Base-by-base conservation (phyloP, 129 eudicot species). In the Helichrysum umbraculigerum region DNA sequence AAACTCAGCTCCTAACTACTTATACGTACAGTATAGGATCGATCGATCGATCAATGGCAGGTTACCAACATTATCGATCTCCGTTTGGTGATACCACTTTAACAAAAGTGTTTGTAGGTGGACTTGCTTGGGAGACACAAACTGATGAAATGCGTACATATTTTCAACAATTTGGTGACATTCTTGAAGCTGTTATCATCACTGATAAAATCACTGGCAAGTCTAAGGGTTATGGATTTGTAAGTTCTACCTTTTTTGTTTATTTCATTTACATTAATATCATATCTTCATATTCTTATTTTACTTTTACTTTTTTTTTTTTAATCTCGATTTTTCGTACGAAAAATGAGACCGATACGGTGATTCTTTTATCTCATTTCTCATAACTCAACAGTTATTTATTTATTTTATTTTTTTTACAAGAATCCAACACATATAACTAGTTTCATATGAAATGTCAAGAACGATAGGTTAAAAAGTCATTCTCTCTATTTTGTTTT, bases 121-220 rank as follows among this genome's bases (percentile, higher is more conserved):
- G 98, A 4, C 84, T 94, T 12, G 98, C 98, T 59, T 94, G 98
- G 98, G 98, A 94, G 84, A 91, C 98, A 33, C 98, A 91, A 1
- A 84, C 93, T 0, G 90, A 94, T 73, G 89, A 85, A 67, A 84
- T 94, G 97, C 90, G 88, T 0, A 72, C 62, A 30, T 91, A 94
- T 78, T 94, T 91, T 51, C 79, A 89, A 74, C 97, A 94, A 57
- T 94, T 91, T 58, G 98, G 98, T 2, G 87, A 91, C 15, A 94
- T 94, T 82, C 96, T 94, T 77, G 98, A 94, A 78, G 97, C 97
- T 65, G 97, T 94, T 32, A 91, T 94, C 76, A 91, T 94, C 83
- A 80, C 87, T 15, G 97, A 91, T 78, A 94, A 91, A 83, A 74
- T 79, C 87, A 91, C 97, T 20, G 96, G 93, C 33, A 91, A 94